phyloP scores from a whole-genome alignment of 257 asterid species.

The Solanum corneliomulleri region DNA sequence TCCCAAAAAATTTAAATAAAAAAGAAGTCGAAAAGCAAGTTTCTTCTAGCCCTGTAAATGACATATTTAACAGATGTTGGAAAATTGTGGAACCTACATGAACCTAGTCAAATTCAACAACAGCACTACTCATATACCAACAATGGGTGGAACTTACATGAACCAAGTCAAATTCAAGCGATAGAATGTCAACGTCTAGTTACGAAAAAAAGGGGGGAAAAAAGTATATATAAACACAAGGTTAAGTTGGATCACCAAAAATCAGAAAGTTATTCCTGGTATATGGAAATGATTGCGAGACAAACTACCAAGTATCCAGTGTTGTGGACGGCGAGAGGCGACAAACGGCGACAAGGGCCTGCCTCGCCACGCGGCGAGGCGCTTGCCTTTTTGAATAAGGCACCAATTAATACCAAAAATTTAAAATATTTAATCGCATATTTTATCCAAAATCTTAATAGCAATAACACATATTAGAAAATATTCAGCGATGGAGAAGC shows the following conservation, averaged over 20 bases:
- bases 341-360: too few species aligned
- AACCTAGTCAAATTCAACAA: not conserved
- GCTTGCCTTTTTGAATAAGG: too few species aligned
- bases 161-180: not conserved
- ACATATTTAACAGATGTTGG: not conserved
- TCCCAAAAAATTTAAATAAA: not conserved
- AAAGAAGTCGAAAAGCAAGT: not conserved
- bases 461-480: too few species aligned
- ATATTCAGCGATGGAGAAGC: too few species aligned
- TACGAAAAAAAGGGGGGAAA: not conserved
- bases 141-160: not conserved
- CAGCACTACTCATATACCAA: not conserved
- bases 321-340: too few species aligned
- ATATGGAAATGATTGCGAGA: not conserved
- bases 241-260: not conserved
- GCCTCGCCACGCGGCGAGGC: too few species aligned
- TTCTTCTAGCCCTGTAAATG: not conserved
- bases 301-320: not conserved
- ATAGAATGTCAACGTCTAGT: not conserved
- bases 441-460: too few species aligned
- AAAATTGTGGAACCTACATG: not conserved
- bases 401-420: too few species aligned
- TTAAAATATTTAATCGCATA: too few species aligned
- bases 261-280: not conserved
- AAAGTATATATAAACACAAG: not conserved